Evolutionary conservation across 1,284 basidiomycete species (phyloP), one percentile per base, ranked within the genome.

Genomic region (Puccinia novopanici): DNA sequence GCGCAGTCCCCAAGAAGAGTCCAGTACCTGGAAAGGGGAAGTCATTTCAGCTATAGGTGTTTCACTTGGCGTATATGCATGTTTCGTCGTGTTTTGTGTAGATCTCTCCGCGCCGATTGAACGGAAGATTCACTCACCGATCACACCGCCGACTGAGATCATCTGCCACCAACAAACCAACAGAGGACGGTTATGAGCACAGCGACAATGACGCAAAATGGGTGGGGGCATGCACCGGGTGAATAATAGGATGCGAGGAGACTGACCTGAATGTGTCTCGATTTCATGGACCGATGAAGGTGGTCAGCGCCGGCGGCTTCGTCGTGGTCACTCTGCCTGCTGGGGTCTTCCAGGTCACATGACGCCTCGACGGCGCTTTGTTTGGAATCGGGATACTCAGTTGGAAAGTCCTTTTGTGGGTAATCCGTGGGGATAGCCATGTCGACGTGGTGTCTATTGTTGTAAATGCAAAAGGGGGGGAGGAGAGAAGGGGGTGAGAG

Each of bases 1-100:
- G 77, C 57, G 90, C 84, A 24, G 84, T 84, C 73, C 84, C 86
- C 40, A 86, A 74, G 81, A 86, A 87, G 52, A 86, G 86, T 42
- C 84, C 82, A 55, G 76, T 78, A 57, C 71, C 71, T 73, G 50
- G 1, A 34, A 34, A 34, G 34, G 34, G 34, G 34, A 42, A 19
- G 22, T 34, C 15, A 63, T 34, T 34, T 34, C 13, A 63, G n/a
- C 15, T 2, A 30, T 1, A 34, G 27, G 61, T 34, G 40, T 63
- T 42, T 63, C 30, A 63, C 1, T 63, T 63, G 61, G 40, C 30
- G 24, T 61, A 27, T 61, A 27, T 12, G n/a, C n/a, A n/a, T 13
- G 12, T 27, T 4, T 61, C 8, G 19, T n/a, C n/a, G 34, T 34
- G 4, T 34, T 34, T 61, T 61, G 57, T 61, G n/a, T 24, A 1